A percentile compares a stretch with the other conserved stretches of the same genome.
Conservation (phyloP, 2,329 filamentous ascomycete species). For the Colletotrichum salicis region DNA sequence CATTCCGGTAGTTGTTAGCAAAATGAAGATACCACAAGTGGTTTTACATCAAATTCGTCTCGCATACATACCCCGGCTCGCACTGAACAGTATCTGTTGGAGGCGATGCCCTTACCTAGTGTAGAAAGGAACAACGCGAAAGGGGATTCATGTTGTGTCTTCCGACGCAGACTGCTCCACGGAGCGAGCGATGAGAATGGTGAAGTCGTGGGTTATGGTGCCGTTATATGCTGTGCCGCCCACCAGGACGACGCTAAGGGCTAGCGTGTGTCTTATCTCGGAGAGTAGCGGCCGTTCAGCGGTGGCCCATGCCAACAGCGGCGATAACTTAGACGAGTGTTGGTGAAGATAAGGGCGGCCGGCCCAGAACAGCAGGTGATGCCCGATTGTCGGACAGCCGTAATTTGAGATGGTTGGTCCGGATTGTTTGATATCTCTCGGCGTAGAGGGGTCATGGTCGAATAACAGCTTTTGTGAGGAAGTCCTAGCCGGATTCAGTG, state of each 20-base stretch:
- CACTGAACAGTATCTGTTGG: no score
- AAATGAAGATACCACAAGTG: constrained; percentile 33
- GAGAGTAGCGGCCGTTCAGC: background rate
- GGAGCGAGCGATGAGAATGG: no score
- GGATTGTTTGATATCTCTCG: constrained; percentile 12
- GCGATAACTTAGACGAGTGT: background rate
- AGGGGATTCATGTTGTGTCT: no score
- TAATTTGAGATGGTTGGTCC: constrained; percentile 6
- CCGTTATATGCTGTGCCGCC: background rate
- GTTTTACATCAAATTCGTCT: background rate
- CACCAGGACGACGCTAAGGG: background rate
- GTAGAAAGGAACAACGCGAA: no score
- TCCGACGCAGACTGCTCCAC: no score
- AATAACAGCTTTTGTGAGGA: background rate
- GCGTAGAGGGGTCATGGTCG: background rate
- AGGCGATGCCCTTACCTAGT: background rate
- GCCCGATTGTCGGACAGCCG: background rate
- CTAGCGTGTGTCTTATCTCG: background rate
- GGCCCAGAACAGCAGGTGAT: constrained; percentile 20
- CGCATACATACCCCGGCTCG: background rate
- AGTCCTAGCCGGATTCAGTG: constrained; percentile 15
- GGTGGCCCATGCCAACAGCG: background rate
- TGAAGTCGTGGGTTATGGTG: background rate
- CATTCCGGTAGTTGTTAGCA: constrained; percentile 14
- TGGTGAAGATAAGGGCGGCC: constrained; percentile 16